Percentiles rank a stretch among this genome's conserved stretches.
Evolutionary conservation across 2,329 filamentous ascomycete genomes (phyloP).

Genomic region (Talaromyces sp.): DNA sequence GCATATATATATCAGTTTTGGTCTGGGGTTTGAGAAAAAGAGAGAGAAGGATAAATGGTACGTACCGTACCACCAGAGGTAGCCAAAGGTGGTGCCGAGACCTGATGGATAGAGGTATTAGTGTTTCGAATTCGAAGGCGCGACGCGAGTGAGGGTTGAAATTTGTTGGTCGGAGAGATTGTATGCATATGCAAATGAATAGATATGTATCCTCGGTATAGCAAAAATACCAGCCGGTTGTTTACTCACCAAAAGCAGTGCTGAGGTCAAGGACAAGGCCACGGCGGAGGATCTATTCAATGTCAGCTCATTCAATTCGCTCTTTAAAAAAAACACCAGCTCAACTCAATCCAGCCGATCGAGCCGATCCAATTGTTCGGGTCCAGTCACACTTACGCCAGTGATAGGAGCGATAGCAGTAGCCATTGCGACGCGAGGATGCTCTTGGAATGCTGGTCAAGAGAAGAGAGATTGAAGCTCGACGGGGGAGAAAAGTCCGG

Average conservation of each 20-base stretch:
- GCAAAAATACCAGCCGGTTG: neutral
- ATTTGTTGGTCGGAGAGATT: too few relatives aligned
- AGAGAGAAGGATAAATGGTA: conserved; percentile 14
- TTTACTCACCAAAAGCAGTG: conserved; percentile 58
- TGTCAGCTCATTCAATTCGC: neutral
- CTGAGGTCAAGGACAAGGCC: conserved; percentile 62
- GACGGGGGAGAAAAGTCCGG: neutral
- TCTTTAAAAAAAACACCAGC: neutral
- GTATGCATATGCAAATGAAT: too few relatives aligned
- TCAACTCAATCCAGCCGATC: conserved; percentile 7
- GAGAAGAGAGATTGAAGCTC: neutral
- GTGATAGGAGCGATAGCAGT: conserved; percentile 40
- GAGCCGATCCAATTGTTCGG: conserved; percentile 12
- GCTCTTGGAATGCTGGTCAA: neutral
- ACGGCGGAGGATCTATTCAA: conserved; percentile 57
- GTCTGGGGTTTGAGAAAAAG: neutral
- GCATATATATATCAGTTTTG: neutral
- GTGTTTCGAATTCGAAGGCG: too few relatives aligned
- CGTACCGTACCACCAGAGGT: conserved; percentile 63
- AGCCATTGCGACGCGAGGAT: conserved; percentile 31
- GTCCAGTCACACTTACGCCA: conserved; percentile 36
- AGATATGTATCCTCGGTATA: neutral
- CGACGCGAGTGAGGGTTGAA: too few relatives aligned
- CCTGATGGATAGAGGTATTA: conserved; percentile 33
- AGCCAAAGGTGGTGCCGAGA: conserved; percentile 58